Base-by-base conservation (phyloP, 1,284 basidiomycete genomes). In the Sporisorium iseilematis-ciliati region DNA sequence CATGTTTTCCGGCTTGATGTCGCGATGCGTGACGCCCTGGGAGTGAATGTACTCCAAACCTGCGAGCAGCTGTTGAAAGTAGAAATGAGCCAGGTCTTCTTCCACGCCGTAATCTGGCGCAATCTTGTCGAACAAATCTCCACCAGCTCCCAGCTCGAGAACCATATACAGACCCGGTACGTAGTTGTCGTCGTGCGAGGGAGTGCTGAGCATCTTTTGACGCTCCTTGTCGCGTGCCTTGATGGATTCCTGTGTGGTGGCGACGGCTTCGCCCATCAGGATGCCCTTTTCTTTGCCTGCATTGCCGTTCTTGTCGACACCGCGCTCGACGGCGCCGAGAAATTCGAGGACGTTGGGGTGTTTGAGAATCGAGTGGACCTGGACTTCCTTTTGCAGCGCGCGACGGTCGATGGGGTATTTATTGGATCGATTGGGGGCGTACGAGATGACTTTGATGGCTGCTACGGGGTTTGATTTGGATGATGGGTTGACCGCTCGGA, bases 101-200 rank as follows among this genome's bases (percentile, higher is more conserved):
- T 91, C 90, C 0, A 97, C 88, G 5, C 96, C 96, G 8, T 93
- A 88, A 79, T 98, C 93, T 4, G 94, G 94, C 3, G 84, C 82
- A 68, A 99, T 98, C 88, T 98, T 98, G 87, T 99, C 97, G 84
- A 99, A 99, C 43, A 99, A 86, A 85, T 99, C 96, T 0, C 97
- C 96, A 48, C 95, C 95, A 0, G 91, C 91, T 0, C 95, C 96
- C 43, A 96, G 88, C 85, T 98, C 96, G 74, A 99, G 87, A 26
- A 98, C 87, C 88, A 99, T 94, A 84, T 98, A 99, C 45, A 95
- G 89, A 0, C 92, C 83, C 3, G 82, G 82, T 6, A 85, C 80
- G 45, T 79, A 82, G 60, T 80, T 83, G 26, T 66, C 66, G 21
- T 76, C 62, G 49, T 60, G 57, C 43, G 74, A 73, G 16, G 77